Evolutionary conservation across 257 asterid genomes (phyloP), one percentile per base, ranked within the genome.

Genomic region (Solanum bulbocastanum): DNA sequence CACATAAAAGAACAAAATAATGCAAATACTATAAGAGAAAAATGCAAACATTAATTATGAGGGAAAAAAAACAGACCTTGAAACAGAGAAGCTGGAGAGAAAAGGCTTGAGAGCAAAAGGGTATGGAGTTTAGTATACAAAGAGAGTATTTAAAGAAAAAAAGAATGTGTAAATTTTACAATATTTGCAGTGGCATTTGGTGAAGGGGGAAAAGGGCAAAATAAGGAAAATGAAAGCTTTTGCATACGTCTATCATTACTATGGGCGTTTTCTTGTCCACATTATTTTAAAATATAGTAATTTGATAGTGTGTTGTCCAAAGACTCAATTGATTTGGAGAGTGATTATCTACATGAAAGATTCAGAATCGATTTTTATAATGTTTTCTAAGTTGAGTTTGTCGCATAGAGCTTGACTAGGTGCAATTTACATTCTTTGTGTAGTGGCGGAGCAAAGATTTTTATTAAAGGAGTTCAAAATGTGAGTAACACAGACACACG

Each of bases 161-260:
- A 25, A 37, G 22, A n/a, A 73, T 20, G 37, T 32, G 52, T 74
- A 22, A 62, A 84, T 40, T 40, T 76, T 75, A 33, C 58, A 52
- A 82, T 15, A 15, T 66, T 35, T 65, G 87, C 52, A 76, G 40
- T 88, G 73, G 49, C 87, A 86, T 84, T 88, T 88, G 88, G 87
- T 49, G 74, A 35, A 42, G 79, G 13, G 68, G 20, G 68, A 8
- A 83, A 74, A 83, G 33, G 82, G n/a, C 49, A 10, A 36, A 35
- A 18, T 18, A 20, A 33, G 25, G 30, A 16, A 75, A 75, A 75
- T 36, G 56, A n/a, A 56, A 82, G 75, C 22, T 85, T 84, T 85
- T 85, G 65, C 20, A 10, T 85, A 42, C 58, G 76, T 84, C 3
- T 30, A 42, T 37, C 40, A 68, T 68, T 36, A 85, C 75, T 85